Base-by-base conservation (phyloP, 345 rosid genomes). In the Brassica carinata region DNA sequence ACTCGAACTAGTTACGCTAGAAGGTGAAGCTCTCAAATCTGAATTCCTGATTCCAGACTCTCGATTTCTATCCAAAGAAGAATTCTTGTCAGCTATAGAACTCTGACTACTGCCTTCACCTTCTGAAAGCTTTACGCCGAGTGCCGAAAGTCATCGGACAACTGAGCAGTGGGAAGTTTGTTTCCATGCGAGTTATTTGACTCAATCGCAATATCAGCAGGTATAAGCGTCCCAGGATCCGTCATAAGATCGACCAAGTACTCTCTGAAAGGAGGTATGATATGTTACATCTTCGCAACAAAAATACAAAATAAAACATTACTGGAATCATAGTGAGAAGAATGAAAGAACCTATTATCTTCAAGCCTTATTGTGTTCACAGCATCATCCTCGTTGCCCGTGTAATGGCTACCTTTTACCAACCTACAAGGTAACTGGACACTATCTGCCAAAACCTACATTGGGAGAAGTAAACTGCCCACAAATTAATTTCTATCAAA, bases 191-290 rank as follows among this genome's bases (percentile, higher is more conserved):
- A 85, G 80, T 85, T 88, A 72, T 77, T 78, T 75, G 92, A 75
- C 79, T 80, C 86, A 77, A 79, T 88, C 61, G 87, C 84, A 85
- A 89, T 70, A 81, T 96, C 99, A 86, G 97, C 96, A 64, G 99
- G 99, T 85, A 96, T 90, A 79, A 96, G 96, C 23, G 98, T 94
- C 83, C 99, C 99, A 33, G 99, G 97, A 84, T 92, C 99, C 77
- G 98, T 97, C 99, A 96, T 96, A 83, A 96, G 98, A 89, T 96
- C 99, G 77, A 96, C 97, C 90, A 96, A 88, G 92, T 87, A 92
- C 87, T 96, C 99, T 88, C 99, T 96, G 91, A 76, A 87, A 65
- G 58, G 69, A 83, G 62, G 77, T 77, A 43, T 75, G 40, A 76
- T 18, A 38, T 15, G 77, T 88, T 79, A 85, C 67, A 78, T 69